Evolutionary conservation across 139 green algal species (phyloP).

Genomic region (Chlamydomonas asymmetrica): DNA sequence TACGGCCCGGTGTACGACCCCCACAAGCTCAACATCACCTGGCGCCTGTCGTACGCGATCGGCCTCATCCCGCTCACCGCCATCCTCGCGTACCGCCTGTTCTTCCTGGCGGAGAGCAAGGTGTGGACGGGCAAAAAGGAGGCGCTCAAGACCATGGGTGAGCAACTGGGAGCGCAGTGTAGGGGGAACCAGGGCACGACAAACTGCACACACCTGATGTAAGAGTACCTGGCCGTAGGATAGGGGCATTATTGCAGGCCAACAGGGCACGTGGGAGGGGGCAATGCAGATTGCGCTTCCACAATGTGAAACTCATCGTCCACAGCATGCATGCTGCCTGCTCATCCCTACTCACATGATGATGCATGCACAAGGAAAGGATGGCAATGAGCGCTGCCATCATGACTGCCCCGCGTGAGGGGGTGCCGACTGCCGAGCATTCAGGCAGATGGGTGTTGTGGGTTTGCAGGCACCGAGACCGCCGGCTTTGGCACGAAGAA

Average conservation of each 20-base stretch:
- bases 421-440: too few species aligned
- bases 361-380: too few species aligned
- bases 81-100: constrained; percentile 10
- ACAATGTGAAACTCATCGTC: neutral
- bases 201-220: too few species aligned
- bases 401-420: too few species aligned
- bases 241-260: too few species aligned
- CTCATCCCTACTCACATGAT: neutral
- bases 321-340: neutral
- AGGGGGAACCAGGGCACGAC: too few species aligned
- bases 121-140: neutral
- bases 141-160: neutral
- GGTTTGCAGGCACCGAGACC: neutral
- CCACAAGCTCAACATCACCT: constrained; percentile 5
- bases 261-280: neutral
- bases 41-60: constrained; percentile 22
- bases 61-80: constrained; percentile 6
- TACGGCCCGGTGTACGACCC: neutral
- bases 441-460: too few species aligned
- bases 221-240: too few species aligned
- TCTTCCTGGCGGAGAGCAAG: neutral
- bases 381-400: too few species aligned
- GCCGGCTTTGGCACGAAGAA: neutral
- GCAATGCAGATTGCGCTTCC: neutral
- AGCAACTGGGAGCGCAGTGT: too few species aligned